Conservation (phyloP, 768 basidiomycete genomes). For the Tubosaeta sp. region DNA sequence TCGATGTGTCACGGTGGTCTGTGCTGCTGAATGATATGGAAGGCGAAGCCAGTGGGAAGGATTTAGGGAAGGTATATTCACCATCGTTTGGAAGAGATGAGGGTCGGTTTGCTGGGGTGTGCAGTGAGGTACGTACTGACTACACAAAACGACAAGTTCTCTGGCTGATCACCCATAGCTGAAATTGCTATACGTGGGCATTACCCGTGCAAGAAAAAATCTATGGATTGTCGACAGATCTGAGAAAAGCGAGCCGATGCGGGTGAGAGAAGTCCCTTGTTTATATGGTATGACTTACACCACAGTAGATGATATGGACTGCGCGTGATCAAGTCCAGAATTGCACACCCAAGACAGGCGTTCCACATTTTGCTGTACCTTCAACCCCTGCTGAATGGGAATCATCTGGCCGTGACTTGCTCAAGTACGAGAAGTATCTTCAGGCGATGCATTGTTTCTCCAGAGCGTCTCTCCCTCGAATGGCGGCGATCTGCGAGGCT, state of each 20-base stretch:
- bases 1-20: conserved; percentile 54
- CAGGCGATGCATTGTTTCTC: conserved; percentile 55
- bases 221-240: conserved; percentile 68
- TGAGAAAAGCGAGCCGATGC: conserved; percentile 51
- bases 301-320: conserved; percentile 48
- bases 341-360: conserved; percentile 43
- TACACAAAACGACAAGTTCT: background rate
- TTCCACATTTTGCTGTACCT: conserved; percentile 50
- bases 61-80: conserved; percentile 22
- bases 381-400: conserved; percentile 50
- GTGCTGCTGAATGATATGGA: conserved; percentile 45
- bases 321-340: conserved; percentile 42
- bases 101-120: conserved; percentile 49
- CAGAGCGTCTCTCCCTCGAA: conserved; percentile 39
- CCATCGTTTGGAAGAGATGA: conserved; percentile 45
- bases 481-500: conserved; percentile 46
- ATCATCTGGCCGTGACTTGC: conserved; percentile 36
- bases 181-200: conserved; percentile 66
- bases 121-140: conserved; percentile 47
- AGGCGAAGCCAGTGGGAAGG: conserved; percentile 10
- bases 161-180: conserved; percentile 36
- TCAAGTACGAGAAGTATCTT: conserved; percentile 37
- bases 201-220: conserved; percentile 65
- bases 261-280: conserved; percentile 30
- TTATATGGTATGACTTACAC: background rate